Base-by-base conservation (phyloP, 192 early-diverging fungal genomes). In the Podila horticola region DNA sequence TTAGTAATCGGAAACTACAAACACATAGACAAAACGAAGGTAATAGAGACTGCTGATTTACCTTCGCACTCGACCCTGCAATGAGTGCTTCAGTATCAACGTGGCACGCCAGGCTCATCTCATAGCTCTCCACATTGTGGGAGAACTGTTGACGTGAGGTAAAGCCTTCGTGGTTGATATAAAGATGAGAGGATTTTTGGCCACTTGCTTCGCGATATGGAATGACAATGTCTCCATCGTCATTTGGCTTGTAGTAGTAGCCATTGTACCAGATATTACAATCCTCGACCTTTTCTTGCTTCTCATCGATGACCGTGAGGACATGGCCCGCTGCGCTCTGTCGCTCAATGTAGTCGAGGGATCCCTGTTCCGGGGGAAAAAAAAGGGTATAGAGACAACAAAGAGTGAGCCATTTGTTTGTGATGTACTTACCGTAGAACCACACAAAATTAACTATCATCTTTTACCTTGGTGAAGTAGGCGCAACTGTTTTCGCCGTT, bases 281-380 rank as follows among this genome's bases (percentile, higher is more conserved):
- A 52, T 71, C 33, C 30, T 62, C 30, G 10, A 85, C 52, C 17
- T 70, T 65, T 38, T 71, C 34, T 17, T 77, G 68, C 2, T 75
- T 59, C 50, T 88, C 87, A 55, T 88, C 82, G n/a, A 85, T 63
- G 15, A 86, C 69, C 2, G 71, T 71, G 4, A 88, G 60, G 28
- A 86, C 31, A 67, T 88, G 87, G 15, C 87, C 87, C 1, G 82
- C 84, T 2, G 79, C 62, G 58, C 83, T 85, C 7, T 82, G 72
- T 66, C 82, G 82, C 30, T 83, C 62, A 22, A 88, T 57, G 33
- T 72, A 86, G 22, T 82, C 74, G 20, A 86, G 65, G 41, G 72
- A 69, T 13, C 85, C 87, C 85, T 88, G 75, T 50, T 20, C 29
- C 45, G 50, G 22, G 0, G 29, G n/a, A 41, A 62, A 62, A 26